phyloP scores from a whole-genome alignment of 306 rosid species.

The Potentilla sterilis region DNA sequence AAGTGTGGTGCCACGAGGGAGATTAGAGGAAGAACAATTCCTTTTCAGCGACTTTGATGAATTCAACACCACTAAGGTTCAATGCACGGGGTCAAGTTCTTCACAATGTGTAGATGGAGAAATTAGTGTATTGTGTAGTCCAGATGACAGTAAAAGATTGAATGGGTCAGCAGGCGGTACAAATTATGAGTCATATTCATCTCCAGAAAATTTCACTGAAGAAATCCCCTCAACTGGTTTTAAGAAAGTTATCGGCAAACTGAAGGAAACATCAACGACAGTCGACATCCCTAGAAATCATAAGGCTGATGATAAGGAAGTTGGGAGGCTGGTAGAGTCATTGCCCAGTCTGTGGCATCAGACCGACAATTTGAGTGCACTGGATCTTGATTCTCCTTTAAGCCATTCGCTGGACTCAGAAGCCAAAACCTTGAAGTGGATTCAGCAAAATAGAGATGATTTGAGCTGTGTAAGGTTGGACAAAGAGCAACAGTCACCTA shows the following conservation, averaged over 20 bases:
- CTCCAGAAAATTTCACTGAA: constrained; percentile 24
- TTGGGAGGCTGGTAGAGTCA: constrained; percentile 44
- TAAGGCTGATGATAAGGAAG: constrained; percentile 34
- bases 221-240: constrained; percentile 26
- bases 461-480: constrained; percentile 29
- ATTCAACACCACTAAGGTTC: constrained; percentile 24
- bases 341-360: constrained; percentile 55
- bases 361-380: constrained; percentile 23
- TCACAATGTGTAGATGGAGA: constrained; percentile 35
- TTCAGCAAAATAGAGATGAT: constrained; percentile 36
- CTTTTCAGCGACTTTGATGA: constrained; percentile 63
- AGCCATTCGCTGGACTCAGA: constrained; percentile 64
- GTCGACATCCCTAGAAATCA: constrained; percentile 42
- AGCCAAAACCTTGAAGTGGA: constrained; percentile 31
- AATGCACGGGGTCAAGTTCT: constrained; percentile 33
- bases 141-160: constrained; percentile 31
- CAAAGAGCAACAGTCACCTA: constrained; percentile 37
- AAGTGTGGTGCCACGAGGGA: constrained; percentile 26
- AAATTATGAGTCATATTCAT: constrained; percentile 23
- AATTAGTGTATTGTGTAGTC: constrained; percentile 23
- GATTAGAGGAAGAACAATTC: constrained; percentile 54
- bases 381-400: constrained; percentile 33
- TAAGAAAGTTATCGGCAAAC: constrained; percentile 25
- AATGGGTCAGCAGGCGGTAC: constrained; percentile 23
- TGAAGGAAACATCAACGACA: constrained; percentile 40